Percentiles rank a stretch among this genome's conserved stretches.
Evolutionary conservation across 192 early-diverging fungal species (phyloP).

Genomic region (Coemansia sp.): DNA sequence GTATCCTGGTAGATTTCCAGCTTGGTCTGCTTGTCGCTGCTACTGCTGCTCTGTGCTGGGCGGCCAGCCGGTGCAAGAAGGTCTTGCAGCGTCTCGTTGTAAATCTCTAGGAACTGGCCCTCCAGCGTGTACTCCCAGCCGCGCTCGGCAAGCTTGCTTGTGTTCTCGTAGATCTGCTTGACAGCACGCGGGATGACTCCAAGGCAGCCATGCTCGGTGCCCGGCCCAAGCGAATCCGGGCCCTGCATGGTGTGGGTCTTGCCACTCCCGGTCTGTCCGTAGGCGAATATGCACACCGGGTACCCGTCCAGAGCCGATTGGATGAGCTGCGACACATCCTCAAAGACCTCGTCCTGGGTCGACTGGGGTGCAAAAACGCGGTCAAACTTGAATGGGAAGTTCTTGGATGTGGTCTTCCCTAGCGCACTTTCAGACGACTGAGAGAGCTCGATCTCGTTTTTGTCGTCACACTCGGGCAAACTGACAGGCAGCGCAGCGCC

Average conservation of each 20-base stretch:
- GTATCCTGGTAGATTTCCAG: slow-evolving; percentile 84
- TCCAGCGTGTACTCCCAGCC: slow-evolving; percentile 89
- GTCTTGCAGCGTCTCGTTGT: slow-evolving; percentile 92
- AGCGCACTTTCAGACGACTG: slow-evolving; percentile 58
- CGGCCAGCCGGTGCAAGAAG: slow-evolving; percentile 59
- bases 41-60: slow-evolving; percentile 14
- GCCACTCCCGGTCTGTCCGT: slow-evolving; percentile 95
- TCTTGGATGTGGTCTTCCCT: slow-evolving; percentile 58
- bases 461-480: slow-evolving; percentile 60
- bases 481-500: slow-evolving; percentile 40
- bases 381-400: slow-evolving; percentile 83
- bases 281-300: slow-evolving; percentile 97
- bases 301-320: slow-evolving; percentile 96
- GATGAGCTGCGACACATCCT: slow-evolving; percentile 94
- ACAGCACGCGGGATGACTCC: slow-evolving; percentile 97
- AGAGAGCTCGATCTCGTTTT: slow-evolving; percentile 73
- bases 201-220: slow-evolving; percentile 15
- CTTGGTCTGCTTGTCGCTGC: slow-evolving; percentile 59
- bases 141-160: slow-evolving; percentile 67
- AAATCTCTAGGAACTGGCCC: slow-evolving; percentile 93
- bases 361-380: slow-evolving; percentile 71
- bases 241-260: slow-evolving; percentile 88
- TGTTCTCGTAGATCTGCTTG: slow-evolving; percentile 79
- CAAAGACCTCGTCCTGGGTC: slow-evolving; percentile 80
- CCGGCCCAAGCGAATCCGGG: slow-evolving; percentile 42